Evolutionary conservation across 257 asterid species (phyloP).

Genomic region (Solanum chmielewskii): DNA sequence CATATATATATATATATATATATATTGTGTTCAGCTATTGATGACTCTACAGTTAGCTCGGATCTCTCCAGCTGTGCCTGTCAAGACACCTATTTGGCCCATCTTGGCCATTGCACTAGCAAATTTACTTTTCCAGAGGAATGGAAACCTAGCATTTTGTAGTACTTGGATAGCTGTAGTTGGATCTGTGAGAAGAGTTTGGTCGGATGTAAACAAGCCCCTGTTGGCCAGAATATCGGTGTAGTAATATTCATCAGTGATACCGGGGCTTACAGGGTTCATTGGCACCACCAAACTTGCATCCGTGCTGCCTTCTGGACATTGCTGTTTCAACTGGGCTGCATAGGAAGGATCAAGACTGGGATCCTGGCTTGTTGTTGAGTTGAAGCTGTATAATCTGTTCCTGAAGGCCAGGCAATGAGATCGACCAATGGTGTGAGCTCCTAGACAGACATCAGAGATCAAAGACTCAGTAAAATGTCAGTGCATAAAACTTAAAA

Average conservation of each 20-base stretch:
- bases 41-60: slow-evolving; percentile 47
- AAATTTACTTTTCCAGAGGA: slow-evolving; percentile 19
- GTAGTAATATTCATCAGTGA: slow-evolving; percentile 19
- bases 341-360: slow-evolving; percentile 45
- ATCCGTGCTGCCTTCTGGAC: slow-evolving; percentile 26
- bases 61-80: slow-evolving; percentile 45
- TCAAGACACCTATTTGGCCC: slow-evolving; percentile 28
- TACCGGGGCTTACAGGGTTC: slow-evolving; percentile 27
- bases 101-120: slow-evolving; percentile 35
- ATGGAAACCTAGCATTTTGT: slow-evolving; percentile 14
- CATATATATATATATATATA: neutral
- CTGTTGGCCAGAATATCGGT: slow-evolving; percentile 7
- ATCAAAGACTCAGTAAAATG: neutral
- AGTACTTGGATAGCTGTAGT: slow-evolving; percentile 15
- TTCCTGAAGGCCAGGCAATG: slow-evolving; percentile 49
- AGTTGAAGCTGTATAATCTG: slow-evolving; percentile 50
- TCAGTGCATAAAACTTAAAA: neutral
- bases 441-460: slow-evolving; percentile 27
- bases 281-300: slow-evolving; percentile 39
- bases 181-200: slow-evolving; percentile 17
- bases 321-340: slow-evolving; percentile 27
- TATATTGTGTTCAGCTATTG: slow-evolving; percentile 5
- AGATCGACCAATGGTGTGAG: slow-evolving; percentile 67
- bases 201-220: slow-evolving; percentile 36
- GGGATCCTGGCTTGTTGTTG: slow-evolving; percentile 37